Percentiles rank a stretch among this genome's conserved stretches.
Conservation (phyloP, 768 basidiomycete genomes). For the Leccinum fibrillosum region DNA sequence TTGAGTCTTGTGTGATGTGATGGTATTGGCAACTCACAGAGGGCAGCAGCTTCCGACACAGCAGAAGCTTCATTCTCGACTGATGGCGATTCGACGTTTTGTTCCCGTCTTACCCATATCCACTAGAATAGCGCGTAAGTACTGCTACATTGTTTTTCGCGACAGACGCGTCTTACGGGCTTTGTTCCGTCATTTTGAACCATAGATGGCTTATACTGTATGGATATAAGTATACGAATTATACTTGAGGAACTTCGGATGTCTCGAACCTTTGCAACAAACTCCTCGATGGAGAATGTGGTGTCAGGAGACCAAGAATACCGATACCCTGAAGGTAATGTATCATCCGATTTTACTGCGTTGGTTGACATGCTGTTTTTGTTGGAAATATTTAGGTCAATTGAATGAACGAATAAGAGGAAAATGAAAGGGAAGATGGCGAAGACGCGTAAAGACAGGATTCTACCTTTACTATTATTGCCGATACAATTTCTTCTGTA, state of each 20-base stretch:
- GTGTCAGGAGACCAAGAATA: conserved; percentile 52
- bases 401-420: background rate
- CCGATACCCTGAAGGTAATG: conserved; percentile 37
- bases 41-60: conserved; percentile 40
- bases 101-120: conserved; percentile 52
- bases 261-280: conserved; percentile 46
- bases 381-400: background rate
- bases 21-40: conserved; percentile 34
- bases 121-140: conserved; percentile 41
- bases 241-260: conserved; percentile 10
- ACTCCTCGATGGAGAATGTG: conserved; percentile 45
- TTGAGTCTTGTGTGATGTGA: background rate
- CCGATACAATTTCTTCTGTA: background rate
- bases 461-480: background rate
- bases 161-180: conserved; percentile 46
- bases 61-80: conserved; percentile 30
- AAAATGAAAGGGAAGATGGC: background rate
- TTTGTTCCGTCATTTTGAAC: conserved; percentile 74
- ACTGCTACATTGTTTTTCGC: background rate
- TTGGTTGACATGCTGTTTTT: conserved; percentile 11
- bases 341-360: conserved; percentile 35
- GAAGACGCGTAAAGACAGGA: background rate
- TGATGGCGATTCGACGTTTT: conserved; percentile 5
- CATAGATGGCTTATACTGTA: conserved; percentile 75
- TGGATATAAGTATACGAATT: background rate